Base-by-base conservation (phyloP, 345 rosid species). In the Corymbia maculata region DNA sequence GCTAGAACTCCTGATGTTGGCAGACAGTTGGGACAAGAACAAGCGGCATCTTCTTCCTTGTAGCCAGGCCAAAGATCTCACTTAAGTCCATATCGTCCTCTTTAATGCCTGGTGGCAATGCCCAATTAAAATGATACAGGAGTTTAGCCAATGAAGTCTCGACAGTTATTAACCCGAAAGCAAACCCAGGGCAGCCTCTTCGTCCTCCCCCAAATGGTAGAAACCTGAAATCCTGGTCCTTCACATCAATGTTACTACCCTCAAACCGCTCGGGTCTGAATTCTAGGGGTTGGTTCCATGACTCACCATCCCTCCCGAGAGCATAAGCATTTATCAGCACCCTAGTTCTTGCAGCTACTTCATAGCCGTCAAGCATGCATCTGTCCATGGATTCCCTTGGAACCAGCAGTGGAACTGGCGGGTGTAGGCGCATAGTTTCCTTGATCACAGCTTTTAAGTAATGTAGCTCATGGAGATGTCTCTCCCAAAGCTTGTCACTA, bases 141-240 rank as follows among this genome's bases (percentile, higher is more conserved):
- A 91, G 91, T 50, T 88, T 88, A 44, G 94, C 91, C 50, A 91
- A 87, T 28, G 92, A 79, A 52, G 86, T 80, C 88, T 90, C 91
- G 5, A 88, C 79, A 4, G 92, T 89, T 3, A 89, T 92, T 44
- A 89, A 80, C 85, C 91, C 92, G 22, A 90, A 90, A 15, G 79
- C 17, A 50, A 50, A 88, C 50, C 92, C 92, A 4, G 92, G 93
- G 89, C 92, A 93, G 68, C 91, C 94, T 80, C 93, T 85, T 64
- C 93, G 90, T 57, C 92, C 93, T 86, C 92, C 92, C 0, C 94
- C 91, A 61, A 90, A 92, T 26, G 93, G 92, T 55, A 92, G 86
- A n/a, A 90, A 92, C 89, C 89, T 91, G 89, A 85, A 93, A 86
- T 93, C 92, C 84, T 89, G 91, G 87, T 89, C 92, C 82, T 87